A percentile compares a stretch with the other conserved stretches of the same genome.
phyloP scores from a whole-genome alignment of 139 green algal genomes.

The Microglena sp. region DNA sequence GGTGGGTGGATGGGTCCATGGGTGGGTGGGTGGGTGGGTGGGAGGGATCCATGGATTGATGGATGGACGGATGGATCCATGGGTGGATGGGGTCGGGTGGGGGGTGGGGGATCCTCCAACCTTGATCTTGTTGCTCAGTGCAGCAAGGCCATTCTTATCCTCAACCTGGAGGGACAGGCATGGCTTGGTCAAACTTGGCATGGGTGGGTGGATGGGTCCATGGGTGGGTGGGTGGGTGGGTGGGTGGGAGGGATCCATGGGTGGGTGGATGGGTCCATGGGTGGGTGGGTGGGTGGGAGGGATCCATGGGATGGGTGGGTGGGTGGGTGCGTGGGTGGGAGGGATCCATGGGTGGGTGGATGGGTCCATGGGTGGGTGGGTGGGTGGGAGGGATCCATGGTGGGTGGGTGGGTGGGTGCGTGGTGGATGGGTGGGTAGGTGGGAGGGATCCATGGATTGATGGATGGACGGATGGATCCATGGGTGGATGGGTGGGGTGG shows the following conservation, averaged over 20 bases:
- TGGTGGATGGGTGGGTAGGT: no score
- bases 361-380: no score
- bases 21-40: not conserved
- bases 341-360: no score
- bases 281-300: not conserved
- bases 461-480: no score
- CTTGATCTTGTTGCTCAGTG: not conserved
- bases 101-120: not conserved
- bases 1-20: not conserved
- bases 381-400: no score
- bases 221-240: not conserved
- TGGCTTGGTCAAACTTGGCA: conserved; percentile 82
- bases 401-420: no score
- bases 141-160: not conserved
- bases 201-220: not conserved
- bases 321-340: no score
- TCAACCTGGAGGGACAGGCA: conserved; percentile 33
- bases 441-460: no score
- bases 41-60: not conserved
- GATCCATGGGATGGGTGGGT: no score
- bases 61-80: not conserved
- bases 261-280: not conserved
- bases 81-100: not conserved
- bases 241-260: not conserved
- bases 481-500: no score